Percentiles rank a stretch among this genome's conserved stretches.
phyloP scores from a whole-genome alignment of 805 yeast genomes.

The Yamadazyma endophytica region DNA sequence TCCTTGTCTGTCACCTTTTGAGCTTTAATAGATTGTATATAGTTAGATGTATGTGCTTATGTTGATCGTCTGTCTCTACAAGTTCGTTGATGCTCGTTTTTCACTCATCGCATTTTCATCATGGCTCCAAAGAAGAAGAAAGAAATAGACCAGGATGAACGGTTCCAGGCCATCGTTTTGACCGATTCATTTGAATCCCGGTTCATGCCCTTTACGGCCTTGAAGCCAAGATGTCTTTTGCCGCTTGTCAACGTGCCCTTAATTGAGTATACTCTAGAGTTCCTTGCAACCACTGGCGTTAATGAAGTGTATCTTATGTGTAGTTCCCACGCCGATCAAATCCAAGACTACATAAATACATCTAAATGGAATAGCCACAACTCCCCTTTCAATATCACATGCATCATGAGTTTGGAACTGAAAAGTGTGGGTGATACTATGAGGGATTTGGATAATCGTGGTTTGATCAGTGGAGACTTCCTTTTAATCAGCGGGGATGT shows the following conservation, averaged over 20 bases:
- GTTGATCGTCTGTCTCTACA: no score
- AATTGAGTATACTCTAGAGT: slow-evolving; percentile 91
- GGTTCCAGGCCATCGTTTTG: slow-evolving; percentile 89
- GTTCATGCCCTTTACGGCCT: slow-evolving; percentile 87
- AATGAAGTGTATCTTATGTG: slow-evolving; percentile 88
- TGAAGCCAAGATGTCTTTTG: slow-evolving; percentile 82
- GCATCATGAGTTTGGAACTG: slow-evolving; percentile 80
- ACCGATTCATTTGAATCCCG: slow-evolving; percentile 92
- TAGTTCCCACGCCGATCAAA: slow-evolving; percentile 84
- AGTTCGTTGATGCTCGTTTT: no score
- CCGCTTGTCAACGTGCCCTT: slow-evolving; percentile 93
- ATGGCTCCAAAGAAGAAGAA: slow-evolving; percentile 54
- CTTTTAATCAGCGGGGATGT: slow-evolving; percentile 90
- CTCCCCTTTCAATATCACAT: slow-evolving; percentile 69
- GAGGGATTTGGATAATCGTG: slow-evolving; percentile 91
- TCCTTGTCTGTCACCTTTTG: no score
- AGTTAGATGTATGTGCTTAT: slow-evolving; percentile 1
- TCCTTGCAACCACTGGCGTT: slow-evolving; percentile 85
- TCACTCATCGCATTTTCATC: no score
- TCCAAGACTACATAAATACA: slow-evolving; percentile 71
- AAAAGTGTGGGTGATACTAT: slow-evolving; percentile 95
- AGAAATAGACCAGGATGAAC: slow-evolving; percentile 61
- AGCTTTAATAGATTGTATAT: not conserved
- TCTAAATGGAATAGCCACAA: slow-evolving; percentile 60
- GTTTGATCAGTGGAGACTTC: slow-evolving; percentile 86